Percentiles rank a stretch among this genome's conserved stretches.
Evolutionary conservation across 2,329 filamentous ascomycete species (phyloP).

Genomic region (Claviceps sp.): DNA sequence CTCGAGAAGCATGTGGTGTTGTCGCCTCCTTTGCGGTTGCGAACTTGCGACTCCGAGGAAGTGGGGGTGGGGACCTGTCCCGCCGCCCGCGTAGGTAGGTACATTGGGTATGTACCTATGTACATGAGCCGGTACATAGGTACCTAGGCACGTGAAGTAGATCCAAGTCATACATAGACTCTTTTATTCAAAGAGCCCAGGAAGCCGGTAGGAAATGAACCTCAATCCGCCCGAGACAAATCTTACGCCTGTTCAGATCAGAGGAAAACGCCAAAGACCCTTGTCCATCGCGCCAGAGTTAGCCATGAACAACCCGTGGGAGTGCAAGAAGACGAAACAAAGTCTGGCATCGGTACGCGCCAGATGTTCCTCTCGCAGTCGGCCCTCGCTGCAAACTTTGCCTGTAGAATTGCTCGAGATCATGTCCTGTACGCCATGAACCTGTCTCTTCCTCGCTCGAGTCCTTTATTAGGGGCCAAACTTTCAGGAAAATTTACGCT

Average conservation of each 20-base stretch:
- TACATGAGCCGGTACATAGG: no score
- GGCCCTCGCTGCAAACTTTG: conserved; percentile 21
- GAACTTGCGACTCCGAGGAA: no score
- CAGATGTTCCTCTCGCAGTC: conserved; percentile 13
- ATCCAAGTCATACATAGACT: no score
- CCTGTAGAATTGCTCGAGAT: conserved; percentile 40
- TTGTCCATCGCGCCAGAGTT: conserved; percentile 6
- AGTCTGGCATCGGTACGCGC: conserved; percentile 18
- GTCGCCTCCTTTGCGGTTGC: no score
- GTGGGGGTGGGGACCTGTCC: no score
- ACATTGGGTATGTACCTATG: no score
- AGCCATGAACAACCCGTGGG: neutral
- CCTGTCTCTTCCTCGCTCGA: conserved; percentile 31
- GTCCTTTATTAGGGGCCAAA: conserved; percentile 28
- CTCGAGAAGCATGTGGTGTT: neutral
- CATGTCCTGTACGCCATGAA: conserved; percentile 38
- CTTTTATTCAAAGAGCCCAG: no score
- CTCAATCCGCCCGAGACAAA: conserved; percentile 19
- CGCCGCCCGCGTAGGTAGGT: no score
- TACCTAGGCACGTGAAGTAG: no score
- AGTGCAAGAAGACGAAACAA: conserved; percentile 15
- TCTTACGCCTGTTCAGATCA: conserved; percentile 34
- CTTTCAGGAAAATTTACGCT: conserved; percentile 29
- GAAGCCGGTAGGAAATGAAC: neutral
- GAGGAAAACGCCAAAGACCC: conserved; percentile 28